A percentile compares a stretch with the other conserved stretches of the same genome.
These are phyloP conservation scores for Tulasnella sp. DNA, from an alignment of 768 basidiomycete species.

Conservation along the genomic window DNA sequence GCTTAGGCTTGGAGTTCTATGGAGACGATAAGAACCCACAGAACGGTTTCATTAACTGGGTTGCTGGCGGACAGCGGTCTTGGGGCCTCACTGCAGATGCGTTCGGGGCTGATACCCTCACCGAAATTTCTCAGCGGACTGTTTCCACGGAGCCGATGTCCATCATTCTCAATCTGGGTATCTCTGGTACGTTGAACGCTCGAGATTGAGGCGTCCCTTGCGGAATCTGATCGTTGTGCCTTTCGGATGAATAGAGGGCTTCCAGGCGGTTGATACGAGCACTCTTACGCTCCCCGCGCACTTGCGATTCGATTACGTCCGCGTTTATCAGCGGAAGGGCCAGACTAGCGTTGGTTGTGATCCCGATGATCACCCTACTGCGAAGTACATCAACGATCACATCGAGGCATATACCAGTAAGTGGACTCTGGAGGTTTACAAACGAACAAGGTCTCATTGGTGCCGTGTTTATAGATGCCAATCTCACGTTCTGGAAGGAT, in stretches of 20 bases:
- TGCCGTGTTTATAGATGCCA: conserved; percentile 15
- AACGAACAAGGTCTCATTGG: background rate
- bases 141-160: conserved; percentile 32
- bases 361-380: conserved; percentile 49
- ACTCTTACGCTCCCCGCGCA: conserved; percentile 59
- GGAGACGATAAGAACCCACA: background rate
- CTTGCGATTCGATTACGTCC: conserved; percentile 65
- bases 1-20: background rate
- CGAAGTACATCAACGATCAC: conserved; percentile 48
- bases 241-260: conserved; percentile 35
- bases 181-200: conserved; percentile 2
- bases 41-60: conserved; percentile 26
- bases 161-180: conserved; percentile 15
- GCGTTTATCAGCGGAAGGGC: conserved; percentile 63
- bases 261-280: conserved; percentile 47
- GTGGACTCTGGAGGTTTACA: conserved; percentile 22
- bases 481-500: conserved; percentile 23
- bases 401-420: conserved; percentile 45
- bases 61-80: conserved; percentile 20
- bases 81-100: conserved; percentile 25
- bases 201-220: conserved; percentile 20
- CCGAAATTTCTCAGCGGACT: conserved; percentile 24
- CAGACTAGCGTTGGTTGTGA: conserved; percentile 52
- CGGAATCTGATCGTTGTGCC: conserved; percentile 44
- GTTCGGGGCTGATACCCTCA: conserved; percentile 20